phyloP scores from a whole-genome alignment of 2,329 filamentous ascomycete species.

The Diplocarpon rosae region DNA sequence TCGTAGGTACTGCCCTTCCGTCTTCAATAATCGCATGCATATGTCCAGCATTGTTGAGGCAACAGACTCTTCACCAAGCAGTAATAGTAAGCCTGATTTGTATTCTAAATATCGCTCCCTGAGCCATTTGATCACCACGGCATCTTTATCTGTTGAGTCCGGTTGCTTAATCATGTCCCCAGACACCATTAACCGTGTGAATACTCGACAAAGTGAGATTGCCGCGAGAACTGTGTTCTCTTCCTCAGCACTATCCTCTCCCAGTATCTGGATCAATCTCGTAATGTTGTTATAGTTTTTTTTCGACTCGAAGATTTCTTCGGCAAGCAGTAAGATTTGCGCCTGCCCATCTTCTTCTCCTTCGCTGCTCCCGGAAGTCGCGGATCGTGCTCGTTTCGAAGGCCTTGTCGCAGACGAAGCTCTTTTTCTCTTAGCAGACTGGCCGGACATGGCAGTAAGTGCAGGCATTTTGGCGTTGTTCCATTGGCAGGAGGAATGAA shows the following conservation, averaged over 20 bases:
- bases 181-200: slow-evolving; percentile 66
- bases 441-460: slow-evolving; percentile 9
- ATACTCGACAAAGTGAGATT: slow-evolving; percentile 76
- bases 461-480: slow-evolving; percentile 20
- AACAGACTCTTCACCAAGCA: slow-evolving; percentile 51
- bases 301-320: slow-evolving; percentile 71
- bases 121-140: slow-evolving; percentile 67
- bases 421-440: slow-evolving; percentile 36
- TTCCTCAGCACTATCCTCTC: slow-evolving; percentile 37
- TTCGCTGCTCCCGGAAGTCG: slow-evolving; percentile 26
- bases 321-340: slow-evolving; percentile 65
- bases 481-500: too few relatives aligned
- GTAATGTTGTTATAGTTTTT: slow-evolving; percentile 90
- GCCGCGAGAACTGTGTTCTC: slow-evolving; percentile 56
- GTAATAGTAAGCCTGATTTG: slow-evolving; percentile 46
- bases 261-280: slow-evolving; percentile 51
- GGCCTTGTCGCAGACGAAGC: slow-evolving; percentile 36
- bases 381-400: slow-evolving; percentile 33
- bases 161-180: slow-evolving; percentile 59
- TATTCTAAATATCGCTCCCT: slow-evolving; percentile 65
- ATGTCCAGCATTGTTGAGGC: slow-evolving; percentile 65
- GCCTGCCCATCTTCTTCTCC: slow-evolving; percentile 43
- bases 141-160: slow-evolving; percentile 59
- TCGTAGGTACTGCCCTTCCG: slow-evolving; percentile 56
- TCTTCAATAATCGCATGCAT: slow-evolving; percentile 74